These are phyloP conservation scores for Lipomyces lipofer DNA, from an alignment of 805 yeast genomes.

Conservation along the genomic window DNA sequence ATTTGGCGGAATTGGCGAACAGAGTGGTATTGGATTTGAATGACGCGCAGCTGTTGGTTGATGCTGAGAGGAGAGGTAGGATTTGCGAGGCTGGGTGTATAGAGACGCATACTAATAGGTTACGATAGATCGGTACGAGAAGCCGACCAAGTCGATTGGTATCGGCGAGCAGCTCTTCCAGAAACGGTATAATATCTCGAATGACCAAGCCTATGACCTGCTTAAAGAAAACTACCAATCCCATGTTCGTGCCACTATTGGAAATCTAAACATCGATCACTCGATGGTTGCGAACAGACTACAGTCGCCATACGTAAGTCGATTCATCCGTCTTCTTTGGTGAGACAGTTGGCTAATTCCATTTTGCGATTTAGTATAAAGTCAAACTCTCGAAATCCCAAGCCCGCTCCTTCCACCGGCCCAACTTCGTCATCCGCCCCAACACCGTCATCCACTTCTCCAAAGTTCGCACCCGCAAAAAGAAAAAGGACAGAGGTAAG, in stretches of 20 bases:
- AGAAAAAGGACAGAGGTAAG: conserved; percentile 86
- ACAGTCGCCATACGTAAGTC: conserved; percentile 72
- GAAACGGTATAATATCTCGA: conserved; percentile 76
- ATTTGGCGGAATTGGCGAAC: conserved; percentile 33
- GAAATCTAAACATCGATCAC: conserved; percentile 88
- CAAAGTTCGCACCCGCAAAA: conserved; percentile 73
- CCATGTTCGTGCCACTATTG: conserved; percentile 88
- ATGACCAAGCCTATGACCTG: conserved; percentile 81
- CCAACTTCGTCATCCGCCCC: conserved; percentile 71
- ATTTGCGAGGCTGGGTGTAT: no score
- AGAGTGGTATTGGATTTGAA: conserved; percentile 69
- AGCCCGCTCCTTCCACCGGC: conserved; percentile 77
- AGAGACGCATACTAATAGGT: no score
- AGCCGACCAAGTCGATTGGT: conserved; percentile 43
- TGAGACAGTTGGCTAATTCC: neutral
- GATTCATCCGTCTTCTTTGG: no score
- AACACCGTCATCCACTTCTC: conserved; percentile 76
- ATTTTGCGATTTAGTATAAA: conserved; percentile 65
- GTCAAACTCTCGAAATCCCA: conserved; percentile 69
- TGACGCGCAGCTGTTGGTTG: conserved; percentile 76
- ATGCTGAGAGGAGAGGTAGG: conserved; percentile 47
- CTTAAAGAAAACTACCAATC: conserved; percentile 84
- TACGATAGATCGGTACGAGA: conserved; percentile 10
- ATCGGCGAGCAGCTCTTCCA: conserved; percentile 50
- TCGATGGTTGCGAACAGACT: conserved; percentile 81